These are phyloP conservation scores for Sugiyamaella americana DNA, from an alignment of 805 yeast genomes.

Conservation along the genomic window DNA sequence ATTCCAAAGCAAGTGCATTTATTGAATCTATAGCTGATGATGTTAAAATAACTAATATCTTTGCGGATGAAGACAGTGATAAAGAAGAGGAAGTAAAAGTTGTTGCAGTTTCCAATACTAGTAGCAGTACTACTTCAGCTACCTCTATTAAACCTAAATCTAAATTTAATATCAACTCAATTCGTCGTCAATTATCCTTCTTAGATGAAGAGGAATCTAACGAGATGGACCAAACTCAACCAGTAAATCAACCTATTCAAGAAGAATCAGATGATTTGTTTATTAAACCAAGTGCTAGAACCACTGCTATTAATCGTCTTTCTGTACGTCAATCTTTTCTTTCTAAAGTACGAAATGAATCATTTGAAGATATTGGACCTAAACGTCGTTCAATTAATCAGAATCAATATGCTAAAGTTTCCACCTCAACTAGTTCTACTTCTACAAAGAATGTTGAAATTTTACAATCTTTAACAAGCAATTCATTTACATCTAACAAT, in stretches of 20 bases:
- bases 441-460: constrained; percentile 7
- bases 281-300: background rate
- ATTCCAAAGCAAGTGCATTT: constrained; percentile 23
- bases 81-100: background rate
- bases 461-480: constrained; percentile 7
- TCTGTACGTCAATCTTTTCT: background rate
- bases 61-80: constrained; percentile 7
- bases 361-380: background rate
- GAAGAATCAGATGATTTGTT: constrained; percentile 3
- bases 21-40: constrained; percentile 22
- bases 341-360: background rate
- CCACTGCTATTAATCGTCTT: background rate
- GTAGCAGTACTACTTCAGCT: background rate
- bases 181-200: constrained; percentile 20
- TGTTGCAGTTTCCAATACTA: background rate
- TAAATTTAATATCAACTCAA: constrained; percentile 5
- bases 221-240: background rate
- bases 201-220: constrained; percentile 15
- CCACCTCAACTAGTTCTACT: background rate
- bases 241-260: background rate
- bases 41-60: background rate
- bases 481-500: background rate
- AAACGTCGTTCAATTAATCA: background rate
- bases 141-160: background rate
- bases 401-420: background rate